Evolutionary conservation across 768 basidiomycete genomes (phyloP), one percentile per base, ranked within the genome.

Genomic region (Mycena olivaceomarginata): DNA sequence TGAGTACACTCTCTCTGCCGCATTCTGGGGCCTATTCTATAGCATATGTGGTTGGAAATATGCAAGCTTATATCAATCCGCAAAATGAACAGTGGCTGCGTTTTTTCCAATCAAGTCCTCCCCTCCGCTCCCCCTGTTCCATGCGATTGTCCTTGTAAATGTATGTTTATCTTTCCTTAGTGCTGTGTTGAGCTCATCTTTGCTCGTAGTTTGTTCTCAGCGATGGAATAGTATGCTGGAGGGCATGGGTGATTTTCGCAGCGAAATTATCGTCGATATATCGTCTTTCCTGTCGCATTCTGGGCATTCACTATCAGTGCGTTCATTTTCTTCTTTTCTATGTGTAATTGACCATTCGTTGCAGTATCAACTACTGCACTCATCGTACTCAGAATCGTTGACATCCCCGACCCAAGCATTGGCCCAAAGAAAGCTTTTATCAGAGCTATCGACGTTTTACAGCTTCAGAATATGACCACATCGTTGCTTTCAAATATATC

Each of bases 141-240:
- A 70, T 70, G 68, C 75, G 15, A 22, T 70, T 43, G 56, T 70
- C 18, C 75, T 76, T 40, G 40, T 76, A 22, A 76, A 76, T 53
- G 75, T 71, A 22, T 37, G 75, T 71, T 66, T 25, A 7, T 64
- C 63, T 67, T 69, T 75, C 16, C 20, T 37, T 67, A 25, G 43
- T 39, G 31, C 45, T 39, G 64, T 37, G 48, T 39, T 70, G 15
- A 62, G 20, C 46, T 43, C 25, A 68, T 46, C 25, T 63, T 69
- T 31, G 37, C 39, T 56, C 67, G 31, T 67, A 75, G 74, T 69
- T 65, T 65, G 67, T 69, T 51, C 56, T 75, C 60, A 75, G 67
- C 74, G 74, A 75, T 39, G 73, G 66, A 51, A 75, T 75, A 63
- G 73, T 75, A 60, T 56, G 51, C 45, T 75, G 73, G 73, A 60